A percentile compares a stretch with the other conserved stretches of the same genome.
phyloP scores from a whole-genome alignment of 345 rosid species.

The Sisymbrium altissimum region DNA sequence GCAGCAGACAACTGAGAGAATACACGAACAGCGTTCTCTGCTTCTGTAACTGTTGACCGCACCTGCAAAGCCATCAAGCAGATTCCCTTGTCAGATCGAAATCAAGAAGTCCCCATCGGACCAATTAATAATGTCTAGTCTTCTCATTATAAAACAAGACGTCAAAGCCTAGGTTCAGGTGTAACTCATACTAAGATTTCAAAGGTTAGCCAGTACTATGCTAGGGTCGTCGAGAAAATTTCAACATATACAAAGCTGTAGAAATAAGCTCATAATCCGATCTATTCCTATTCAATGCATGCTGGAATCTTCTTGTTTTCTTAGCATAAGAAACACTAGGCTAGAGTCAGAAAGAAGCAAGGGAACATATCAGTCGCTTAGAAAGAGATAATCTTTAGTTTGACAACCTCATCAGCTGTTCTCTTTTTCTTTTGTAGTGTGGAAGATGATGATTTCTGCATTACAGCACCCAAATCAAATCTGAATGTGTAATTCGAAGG shows the following conservation, averaged over 20 bases:
- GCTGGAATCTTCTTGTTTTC: background rate
- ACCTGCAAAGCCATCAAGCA: constrained; percentile 48
- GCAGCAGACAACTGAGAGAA: constrained; percentile 88
- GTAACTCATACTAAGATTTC: constrained; percentile 3
- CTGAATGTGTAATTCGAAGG: constrained; percentile 91
- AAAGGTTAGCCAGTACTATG: background rate
- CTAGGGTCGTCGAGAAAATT: background rate
- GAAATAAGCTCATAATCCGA: background rate
- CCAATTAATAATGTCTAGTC: background rate
- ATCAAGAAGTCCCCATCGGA: background rate
- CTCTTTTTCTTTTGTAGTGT: constrained; percentile 89
- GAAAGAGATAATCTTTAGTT: constrained; percentile 3
- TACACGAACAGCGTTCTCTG: constrained; percentile 90
- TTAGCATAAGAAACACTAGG: background rate
- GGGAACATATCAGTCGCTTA: constrained; percentile 3
- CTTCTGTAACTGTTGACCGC: constrained; percentile 87
- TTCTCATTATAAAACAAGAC: too few relatives aligned
- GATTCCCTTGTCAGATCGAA: constrained; percentile 16
- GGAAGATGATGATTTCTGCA: constrained; percentile 97
- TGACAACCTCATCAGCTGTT: constrained; percentile 85
- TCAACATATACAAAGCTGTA: background rate
- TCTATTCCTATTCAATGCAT: background rate
- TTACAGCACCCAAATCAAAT: constrained; percentile 96
- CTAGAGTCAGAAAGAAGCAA: constrained; percentile 6
- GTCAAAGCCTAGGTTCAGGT: too few relatives aligned